phyloP scores from a whole-genome alignment of 306 rosid species.

The Medicago arabica region DNA sequence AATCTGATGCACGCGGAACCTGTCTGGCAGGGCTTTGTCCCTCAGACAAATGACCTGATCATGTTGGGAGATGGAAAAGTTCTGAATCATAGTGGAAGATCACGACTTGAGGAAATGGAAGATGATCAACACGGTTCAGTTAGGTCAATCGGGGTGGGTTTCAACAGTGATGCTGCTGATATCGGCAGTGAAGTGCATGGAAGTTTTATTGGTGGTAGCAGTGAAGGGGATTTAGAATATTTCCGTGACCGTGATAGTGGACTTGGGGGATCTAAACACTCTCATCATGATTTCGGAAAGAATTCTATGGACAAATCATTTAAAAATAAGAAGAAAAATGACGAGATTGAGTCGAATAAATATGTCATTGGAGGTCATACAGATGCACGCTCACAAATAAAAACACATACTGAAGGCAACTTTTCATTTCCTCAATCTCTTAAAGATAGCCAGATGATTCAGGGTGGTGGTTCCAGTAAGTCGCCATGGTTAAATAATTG shows the following conservation, averaged over 20 bases:
- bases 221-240: conserved; percentile 85
- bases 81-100: conserved; percentile 65
- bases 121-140: conserved; percentile 91
- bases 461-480: conserved; percentile 68
- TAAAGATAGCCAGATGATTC: conserved; percentile 64
- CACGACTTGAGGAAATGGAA: conserved; percentile 71
- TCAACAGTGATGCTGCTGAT: conserved; percentile 89
- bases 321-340: conserved; percentile 60
- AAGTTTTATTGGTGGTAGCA: conserved; percentile 84
- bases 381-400: conserved; percentile 53
- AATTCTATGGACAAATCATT: conserved; percentile 54
- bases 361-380: conserved; percentile 63
- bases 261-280: conserved; percentile 57
- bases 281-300: conserved; percentile 59
- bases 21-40: conserved; percentile 96
- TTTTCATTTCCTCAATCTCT: conserved; percentile 87
- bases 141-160: conserved; percentile 98
- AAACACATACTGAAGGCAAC: conserved; percentile 59
- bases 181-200: conserved; percentile 89
- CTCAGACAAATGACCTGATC: conserved; percentile 77
- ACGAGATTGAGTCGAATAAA: conserved; percentile 65
- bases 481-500: conserved; percentile 66
- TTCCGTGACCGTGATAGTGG: conserved; percentile 69
- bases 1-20: conserved; percentile 89
- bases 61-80: conserved; percentile 77